phyloP scores from a whole-genome alignment of 495 filamentous ascomycete genomes.

The Tuber borchii region DNA sequence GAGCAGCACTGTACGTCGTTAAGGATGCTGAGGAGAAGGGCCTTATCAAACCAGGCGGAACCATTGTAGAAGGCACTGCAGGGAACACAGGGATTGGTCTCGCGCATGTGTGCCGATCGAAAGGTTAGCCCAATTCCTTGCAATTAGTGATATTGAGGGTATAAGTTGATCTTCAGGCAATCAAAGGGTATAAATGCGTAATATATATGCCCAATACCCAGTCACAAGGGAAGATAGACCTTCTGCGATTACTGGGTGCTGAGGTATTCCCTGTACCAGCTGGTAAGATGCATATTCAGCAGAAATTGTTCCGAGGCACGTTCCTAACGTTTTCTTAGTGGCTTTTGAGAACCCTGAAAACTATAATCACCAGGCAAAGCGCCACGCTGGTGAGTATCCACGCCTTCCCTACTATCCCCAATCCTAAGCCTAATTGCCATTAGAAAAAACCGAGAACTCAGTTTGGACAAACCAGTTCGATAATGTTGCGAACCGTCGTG shows the following conservation, averaged over 20 bases:
- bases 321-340: constrained; percentile 46
- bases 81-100: constrained; percentile 98
- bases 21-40: constrained; percentile 87
- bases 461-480: constrained; percentile 99
- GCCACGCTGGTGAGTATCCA: constrained; percentile 56
- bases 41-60: constrained; percentile 73
- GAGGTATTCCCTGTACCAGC: constrained; percentile 97
- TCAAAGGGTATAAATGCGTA: constrained; percentile 72
- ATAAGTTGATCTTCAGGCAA: not conserved
- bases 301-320: not conserved
- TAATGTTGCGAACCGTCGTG: constrained; percentile 85
- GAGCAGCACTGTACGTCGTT: constrained; percentile 88
- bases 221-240: constrained; percentile 93
- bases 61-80: constrained; percentile 92
- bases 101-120: constrained; percentile 88
- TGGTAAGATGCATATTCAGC: constrained; percentile 11
- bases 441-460: constrained; percentile 71
- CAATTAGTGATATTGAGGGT: not conserved
- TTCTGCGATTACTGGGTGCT: constrained; percentile 84
- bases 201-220: constrained; percentile 99
- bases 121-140: constrained; percentile 45
- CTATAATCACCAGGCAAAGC: constrained; percentile 90
- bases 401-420: not conserved
- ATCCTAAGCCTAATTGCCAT: not conserved
- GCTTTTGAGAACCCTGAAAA: constrained; percentile 94